phyloP scores from a whole-genome alignment of 2,329 filamentous ascomycete genomes.

The Alternaria tenuissima region DNA sequence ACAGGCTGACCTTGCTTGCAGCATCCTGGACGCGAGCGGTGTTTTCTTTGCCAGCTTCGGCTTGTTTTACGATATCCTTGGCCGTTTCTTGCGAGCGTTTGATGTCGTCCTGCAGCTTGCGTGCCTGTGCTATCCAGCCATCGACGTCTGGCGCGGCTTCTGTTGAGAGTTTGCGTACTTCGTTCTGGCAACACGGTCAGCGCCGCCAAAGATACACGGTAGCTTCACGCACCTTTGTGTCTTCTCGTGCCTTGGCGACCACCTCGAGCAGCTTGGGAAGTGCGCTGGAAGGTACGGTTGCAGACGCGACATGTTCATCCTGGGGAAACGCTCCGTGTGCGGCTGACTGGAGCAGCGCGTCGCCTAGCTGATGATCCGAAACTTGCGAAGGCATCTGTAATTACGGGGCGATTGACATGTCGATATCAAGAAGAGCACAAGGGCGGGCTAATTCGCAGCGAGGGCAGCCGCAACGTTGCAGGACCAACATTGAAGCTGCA shows the following conservation, averaged over 20 bases:
- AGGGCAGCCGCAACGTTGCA: conserved; percentile 8
- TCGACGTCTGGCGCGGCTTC: conserved; percentile 81
- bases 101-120: conserved; percentile 85
- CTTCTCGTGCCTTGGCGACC: conserved; percentile 61
- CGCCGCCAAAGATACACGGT: too few relatives aligned
- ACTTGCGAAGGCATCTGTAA: conserved; percentile 40
- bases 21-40: conserved; percentile 71
- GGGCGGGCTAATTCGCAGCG: background rate
- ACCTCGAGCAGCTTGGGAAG: conserved; percentile 61
- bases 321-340: conserved; percentile 65
- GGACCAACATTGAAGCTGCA: conserved; percentile 10
- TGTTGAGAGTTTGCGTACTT: conserved; percentile 79
- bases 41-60: conserved; percentile 72
- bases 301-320: conserved; percentile 63
- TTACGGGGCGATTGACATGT: conserved; percentile 27
- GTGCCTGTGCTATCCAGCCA: conserved; percentile 85
- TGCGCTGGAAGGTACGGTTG: conserved; percentile 58
- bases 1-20: conserved; percentile 61
- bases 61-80: conserved; percentile 79
- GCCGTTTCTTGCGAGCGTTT: conserved; percentile 80
- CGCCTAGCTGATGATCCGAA: conserved; percentile 57
- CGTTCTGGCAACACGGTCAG: conserved; percentile 58
- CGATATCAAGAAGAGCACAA: conserved; percentile 7
- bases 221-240: conserved; percentile 58
- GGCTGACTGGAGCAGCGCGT: conserved; percentile 71